phyloP scores from a whole-genome alignment of 78 protist genomes.

The Polysphondylium violaceum region DNA sequence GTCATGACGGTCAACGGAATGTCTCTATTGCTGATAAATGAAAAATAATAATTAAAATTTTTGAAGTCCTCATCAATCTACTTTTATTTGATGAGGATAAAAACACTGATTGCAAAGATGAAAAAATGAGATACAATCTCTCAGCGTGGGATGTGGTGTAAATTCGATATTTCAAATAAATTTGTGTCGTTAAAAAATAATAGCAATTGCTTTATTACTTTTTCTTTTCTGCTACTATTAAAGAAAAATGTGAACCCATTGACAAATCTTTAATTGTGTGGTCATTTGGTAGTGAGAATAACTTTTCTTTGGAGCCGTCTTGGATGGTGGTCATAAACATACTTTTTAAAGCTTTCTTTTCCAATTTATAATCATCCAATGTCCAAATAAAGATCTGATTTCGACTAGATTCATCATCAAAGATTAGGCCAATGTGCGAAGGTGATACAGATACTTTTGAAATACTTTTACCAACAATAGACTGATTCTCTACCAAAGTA shows the following conservation, averaged over 20 bases:
- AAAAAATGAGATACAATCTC: too few relatives aligned
- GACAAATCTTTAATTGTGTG: conserved; percentile 35
- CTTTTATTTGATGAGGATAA: too few relatives aligned
- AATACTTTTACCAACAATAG: not conserved
- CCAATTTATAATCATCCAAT: conserved; percentile 19
- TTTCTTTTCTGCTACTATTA: conserved; percentile 22
- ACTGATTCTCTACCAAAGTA: not conserved
- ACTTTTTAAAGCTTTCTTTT: not conserved
- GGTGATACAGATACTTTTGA: not conserved
- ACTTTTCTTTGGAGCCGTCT: not conserved
- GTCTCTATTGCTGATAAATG: not conserved
- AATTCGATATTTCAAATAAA: too few relatives aligned
- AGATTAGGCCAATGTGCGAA: conserved; percentile 30
- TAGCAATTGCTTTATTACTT: too few relatives aligned
- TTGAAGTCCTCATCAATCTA: too few relatives aligned
- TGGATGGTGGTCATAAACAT: conserved; percentile 5
- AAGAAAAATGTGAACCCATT: conserved; percentile 38
- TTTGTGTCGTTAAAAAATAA: too few relatives aligned
- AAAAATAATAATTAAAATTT: too few relatives aligned
- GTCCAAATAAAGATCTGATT: conserved; percentile 53
- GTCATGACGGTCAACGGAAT: not conserved
- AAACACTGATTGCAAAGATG: too few relatives aligned
- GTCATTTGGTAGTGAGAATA: conserved; percentile 42
- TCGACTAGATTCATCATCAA: not conserved
- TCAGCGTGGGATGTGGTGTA: too few relatives aligned